These are phyloP conservation scores for Ilyonectria mors-panacis DNA, from an alignment of 2,329 filamentous ascomycete genomes.

Conservation along the genomic window DNA sequence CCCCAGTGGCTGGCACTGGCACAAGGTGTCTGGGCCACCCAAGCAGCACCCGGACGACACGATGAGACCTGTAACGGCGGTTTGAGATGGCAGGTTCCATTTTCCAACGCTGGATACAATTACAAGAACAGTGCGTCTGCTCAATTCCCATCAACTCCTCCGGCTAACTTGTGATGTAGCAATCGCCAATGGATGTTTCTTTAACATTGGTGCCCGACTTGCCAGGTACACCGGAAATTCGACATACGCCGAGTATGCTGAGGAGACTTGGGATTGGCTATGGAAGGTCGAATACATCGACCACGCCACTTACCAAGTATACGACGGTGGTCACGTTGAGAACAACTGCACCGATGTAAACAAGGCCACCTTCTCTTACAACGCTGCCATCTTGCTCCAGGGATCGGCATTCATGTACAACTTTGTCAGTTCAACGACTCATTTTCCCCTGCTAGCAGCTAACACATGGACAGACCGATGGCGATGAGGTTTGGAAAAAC, in stretches of 20 bases:
- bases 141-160: rapidly evolving
- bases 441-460: background rate
- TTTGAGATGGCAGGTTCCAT: slow-evolving; percentile 83
- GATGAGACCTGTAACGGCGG: slow-evolving; percentile 76
- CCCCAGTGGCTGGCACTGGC: slow-evolving; percentile 76
- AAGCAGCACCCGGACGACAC: slow-evolving; percentile 74
- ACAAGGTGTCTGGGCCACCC: slow-evolving; percentile 78
- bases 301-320: slow-evolving; percentile 71
- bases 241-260: slow-evolving; percentile 75
- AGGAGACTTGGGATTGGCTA: slow-evolving; percentile 75
- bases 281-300: slow-evolving; percentile 70
- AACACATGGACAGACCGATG: slow-evolving; percentile 61
- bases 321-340: slow-evolving; percentile 72
- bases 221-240: slow-evolving; percentile 78
- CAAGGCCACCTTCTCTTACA: slow-evolving; percentile 77
- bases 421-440: slow-evolving; percentile 56
- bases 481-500: slow-evolving; percentile 67
- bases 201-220: slow-evolving; percentile 77
- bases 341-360: slow-evolving; percentile 74
- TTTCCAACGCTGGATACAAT: slow-evolving; percentile 81
- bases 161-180: slow-evolving; percentile 51
- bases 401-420: slow-evolving; percentile 81
- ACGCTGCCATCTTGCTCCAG: slow-evolving; percentile 72
- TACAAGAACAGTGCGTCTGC: slow-evolving; percentile 76
- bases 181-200: slow-evolving; percentile 75